A percentile compares a stretch with the other conserved stretches of the same genome.
phyloP scores from a whole-genome alignment of 2,329 filamentous ascomycete species.

The Juglanconis sp. region DNA sequence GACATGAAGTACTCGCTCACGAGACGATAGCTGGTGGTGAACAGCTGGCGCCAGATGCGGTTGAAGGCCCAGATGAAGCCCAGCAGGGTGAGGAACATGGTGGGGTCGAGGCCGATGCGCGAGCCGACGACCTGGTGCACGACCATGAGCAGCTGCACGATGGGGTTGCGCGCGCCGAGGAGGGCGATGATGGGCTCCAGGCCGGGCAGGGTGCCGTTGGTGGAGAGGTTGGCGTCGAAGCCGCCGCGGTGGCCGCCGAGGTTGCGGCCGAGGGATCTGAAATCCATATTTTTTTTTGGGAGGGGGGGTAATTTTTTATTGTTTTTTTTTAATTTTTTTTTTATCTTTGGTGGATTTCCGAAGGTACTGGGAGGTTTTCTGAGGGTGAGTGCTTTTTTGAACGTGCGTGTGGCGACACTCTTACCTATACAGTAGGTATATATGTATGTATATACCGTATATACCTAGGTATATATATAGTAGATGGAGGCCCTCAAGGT shows the following conservation, averaged over 20 bases:
- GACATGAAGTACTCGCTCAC: slow-evolving; percentile 47
- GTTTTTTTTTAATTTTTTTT: background rate
- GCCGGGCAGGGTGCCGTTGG: slow-evolving; percentile 17
- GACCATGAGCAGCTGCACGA: slow-evolving; percentile 40
- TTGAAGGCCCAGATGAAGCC: slow-evolving; percentile 47
- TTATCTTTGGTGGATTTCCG: background rate
- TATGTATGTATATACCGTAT: too few relatives aligned
- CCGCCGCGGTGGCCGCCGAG: slow-evolving; percentile 23
- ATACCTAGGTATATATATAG: too few relatives aligned
- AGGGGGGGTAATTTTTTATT: too few relatives aligned
- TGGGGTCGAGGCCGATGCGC: slow-evolving; percentile 47
- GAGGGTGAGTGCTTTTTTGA: too few relatives aligned
- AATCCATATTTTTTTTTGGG: too few relatives aligned
- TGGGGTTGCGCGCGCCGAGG: slow-evolving; percentile 40
- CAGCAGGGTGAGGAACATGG: slow-evolving; percentile 41
- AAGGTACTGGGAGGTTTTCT: too few relatives aligned
- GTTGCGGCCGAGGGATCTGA: slow-evolving; percentile 17
- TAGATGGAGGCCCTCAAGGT: too few relatives aligned
- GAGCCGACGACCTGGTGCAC: slow-evolving; percentile 43
- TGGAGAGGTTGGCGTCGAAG: slow-evolving; percentile 20
- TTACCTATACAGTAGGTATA: too few relatives aligned
- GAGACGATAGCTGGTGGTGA: slow-evolving; percentile 27
- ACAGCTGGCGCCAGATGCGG: slow-evolving; percentile 36
- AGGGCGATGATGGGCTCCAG: slow-evolving; percentile 45
- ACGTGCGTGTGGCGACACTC: too few relatives aligned